Conservation (phyloP, 257 asterid species). For the Solanum chaucha region DNA sequence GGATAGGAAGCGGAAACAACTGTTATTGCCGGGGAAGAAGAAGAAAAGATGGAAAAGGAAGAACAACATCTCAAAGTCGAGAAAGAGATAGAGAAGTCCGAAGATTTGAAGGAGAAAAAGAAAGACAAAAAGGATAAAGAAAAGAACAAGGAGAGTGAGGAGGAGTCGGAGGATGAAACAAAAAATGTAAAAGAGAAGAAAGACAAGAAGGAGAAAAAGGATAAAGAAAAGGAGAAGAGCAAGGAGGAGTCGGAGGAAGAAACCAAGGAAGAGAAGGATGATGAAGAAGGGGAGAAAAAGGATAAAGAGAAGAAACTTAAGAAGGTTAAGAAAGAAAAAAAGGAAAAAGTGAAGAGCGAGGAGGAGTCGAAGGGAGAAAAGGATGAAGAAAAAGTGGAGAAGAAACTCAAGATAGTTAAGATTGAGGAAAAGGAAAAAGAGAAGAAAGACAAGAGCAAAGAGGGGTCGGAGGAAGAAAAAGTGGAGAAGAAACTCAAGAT, state of each 20-base stretch:
- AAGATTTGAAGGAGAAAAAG: neutral
- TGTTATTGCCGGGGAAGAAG: neutral
- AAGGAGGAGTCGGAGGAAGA: neutral
- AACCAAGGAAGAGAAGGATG: constrained; percentile 8
- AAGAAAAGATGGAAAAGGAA: neutral
- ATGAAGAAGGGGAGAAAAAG: neutral
- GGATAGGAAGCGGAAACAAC: neutral
- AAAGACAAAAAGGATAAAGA: neutral
- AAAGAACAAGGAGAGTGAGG: neutral
- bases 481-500: neutral
- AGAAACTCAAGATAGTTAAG: neutral
- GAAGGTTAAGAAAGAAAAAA: constrained; percentile 2
- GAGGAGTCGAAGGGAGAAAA: neutral
- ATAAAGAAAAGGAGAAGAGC: neutral
- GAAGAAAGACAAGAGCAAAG: neutral
- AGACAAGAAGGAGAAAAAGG: neutral
- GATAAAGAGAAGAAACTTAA: neutral
- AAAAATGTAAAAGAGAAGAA: neutral
- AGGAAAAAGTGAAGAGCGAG: neutral
- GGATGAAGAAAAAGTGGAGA: neutral
- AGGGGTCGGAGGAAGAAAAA: neutral
- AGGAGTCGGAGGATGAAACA: neutral
- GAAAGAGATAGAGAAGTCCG: neutral
- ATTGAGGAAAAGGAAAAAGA: neutral
- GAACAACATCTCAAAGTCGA: neutral